Conservation (phyloP, 345 rosid genomes). For the Erodium maritimum region DNA sequence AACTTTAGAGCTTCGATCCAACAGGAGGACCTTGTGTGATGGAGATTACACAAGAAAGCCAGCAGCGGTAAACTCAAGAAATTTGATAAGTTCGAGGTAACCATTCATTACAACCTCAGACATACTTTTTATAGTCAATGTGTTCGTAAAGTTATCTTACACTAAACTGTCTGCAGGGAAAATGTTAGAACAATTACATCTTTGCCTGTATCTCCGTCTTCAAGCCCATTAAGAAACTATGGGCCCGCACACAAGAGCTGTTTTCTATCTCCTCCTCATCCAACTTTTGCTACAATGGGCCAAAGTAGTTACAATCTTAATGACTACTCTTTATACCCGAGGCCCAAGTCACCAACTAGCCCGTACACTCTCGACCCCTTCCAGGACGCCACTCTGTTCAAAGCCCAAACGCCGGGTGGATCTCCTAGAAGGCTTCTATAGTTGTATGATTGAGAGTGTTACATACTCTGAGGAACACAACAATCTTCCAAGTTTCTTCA, state of each 20-base stretch:
- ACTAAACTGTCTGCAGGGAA: constrained; percentile 34
- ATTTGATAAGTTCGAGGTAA: constrained; percentile 50
- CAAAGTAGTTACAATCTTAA: constrained; percentile 40
- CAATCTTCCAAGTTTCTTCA: constrained; percentile 1
- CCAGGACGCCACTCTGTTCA: constrained; percentile 31
- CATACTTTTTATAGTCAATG: too few species aligned
- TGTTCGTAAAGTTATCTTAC: too few species aligned
- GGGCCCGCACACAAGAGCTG: constrained; percentile 58
- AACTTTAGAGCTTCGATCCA: constrained; percentile 41
- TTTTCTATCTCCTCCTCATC: constrained; percentile 76
- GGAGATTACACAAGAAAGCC: constrained; percentile 42
- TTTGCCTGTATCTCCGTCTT: constrained; percentile 78
- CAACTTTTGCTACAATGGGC: constrained; percentile 31
- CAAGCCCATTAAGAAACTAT: constrained; percentile 69
- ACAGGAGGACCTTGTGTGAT: constrained; percentile 25
- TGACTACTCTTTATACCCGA: constrained; percentile 41
- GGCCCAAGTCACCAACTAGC: constrained; percentile 10
- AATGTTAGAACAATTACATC: constrained; percentile 59
- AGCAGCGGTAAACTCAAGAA: constrained; percentile 21
- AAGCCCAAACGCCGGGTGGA: constrained; percentile 34
- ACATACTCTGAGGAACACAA: constrained; percentile 15
- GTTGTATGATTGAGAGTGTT: constrained; percentile 26
- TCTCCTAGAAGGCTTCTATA: constrained; percentile 33
- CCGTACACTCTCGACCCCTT: constrained; percentile 27
- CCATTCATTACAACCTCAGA: not conserved